These are phyloP conservation scores for Stropharia rugosoannulata DNA, from an alignment of 768 basidiomycete genomes.

Conservation along the genomic window DNA sequence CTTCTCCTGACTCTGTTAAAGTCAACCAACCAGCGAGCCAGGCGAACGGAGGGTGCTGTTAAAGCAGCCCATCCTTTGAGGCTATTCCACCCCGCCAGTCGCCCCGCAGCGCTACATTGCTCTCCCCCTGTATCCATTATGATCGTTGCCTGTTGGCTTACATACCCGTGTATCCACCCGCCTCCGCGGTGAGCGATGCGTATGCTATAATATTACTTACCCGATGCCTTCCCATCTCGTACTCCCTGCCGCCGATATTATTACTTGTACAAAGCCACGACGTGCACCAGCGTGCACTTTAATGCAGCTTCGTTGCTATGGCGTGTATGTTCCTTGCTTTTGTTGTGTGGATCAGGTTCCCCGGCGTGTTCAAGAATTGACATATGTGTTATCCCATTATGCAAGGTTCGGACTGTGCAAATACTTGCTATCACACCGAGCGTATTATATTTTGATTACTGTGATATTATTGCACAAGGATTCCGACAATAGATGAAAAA, in stretches of 20 bases:
- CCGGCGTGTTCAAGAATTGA: neutral
- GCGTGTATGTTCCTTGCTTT: neutral
- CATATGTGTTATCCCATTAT: neutral
- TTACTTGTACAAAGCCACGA: neutral
- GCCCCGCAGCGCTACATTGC: neutral
- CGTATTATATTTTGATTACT: slow-evolving; percentile 17
- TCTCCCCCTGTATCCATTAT: slow-evolving; percentile 1
- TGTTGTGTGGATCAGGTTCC: slow-evolving; percentile 2
- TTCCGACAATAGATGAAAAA: neutral
- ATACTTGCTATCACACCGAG: slow-evolving; percentile 5
- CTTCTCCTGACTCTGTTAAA: slow-evolving; percentile 59
- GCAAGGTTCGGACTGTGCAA: slow-evolving; percentile 3
- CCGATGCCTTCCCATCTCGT: neutral
- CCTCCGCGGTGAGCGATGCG: neutral
- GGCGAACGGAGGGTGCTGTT: slow-evolving; percentile 52
- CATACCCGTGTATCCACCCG: neutral
- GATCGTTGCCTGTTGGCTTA: neutral
- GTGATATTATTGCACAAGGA: neutral
- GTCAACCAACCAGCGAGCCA: slow-evolving; percentile 60
- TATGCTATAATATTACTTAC: slow-evolving; percentile 8
- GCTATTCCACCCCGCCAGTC: neutral
- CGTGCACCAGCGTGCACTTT: slow-evolving; percentile 5
- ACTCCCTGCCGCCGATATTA: slow-evolving; percentile 1
- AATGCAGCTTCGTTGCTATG: slow-evolving; percentile 1
- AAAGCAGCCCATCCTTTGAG: slow-evolving; percentile 19